phyloP scores from a whole-genome alignment of 331 rosid species.

The Phaseolus coccineus region DNA sequence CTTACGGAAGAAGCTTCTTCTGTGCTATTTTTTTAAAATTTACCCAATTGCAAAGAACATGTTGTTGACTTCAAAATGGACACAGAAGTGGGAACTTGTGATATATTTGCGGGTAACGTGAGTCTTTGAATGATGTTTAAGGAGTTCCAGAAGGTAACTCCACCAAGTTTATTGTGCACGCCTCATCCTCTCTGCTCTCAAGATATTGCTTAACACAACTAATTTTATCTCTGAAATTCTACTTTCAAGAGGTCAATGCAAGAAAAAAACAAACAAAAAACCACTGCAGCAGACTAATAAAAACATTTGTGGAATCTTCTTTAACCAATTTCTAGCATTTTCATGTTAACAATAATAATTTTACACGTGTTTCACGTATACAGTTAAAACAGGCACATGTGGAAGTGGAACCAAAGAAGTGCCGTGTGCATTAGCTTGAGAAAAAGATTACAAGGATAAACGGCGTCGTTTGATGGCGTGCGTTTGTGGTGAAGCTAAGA shows the following conservation, averaged over 20 bases:
- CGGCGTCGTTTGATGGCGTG: conserved; percentile 40
- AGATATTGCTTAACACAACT: background rate
- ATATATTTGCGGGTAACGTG: background rate
- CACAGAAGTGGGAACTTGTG: background rate
- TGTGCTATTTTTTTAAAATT: too few species aligned
- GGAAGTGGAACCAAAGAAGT: too few species aligned
- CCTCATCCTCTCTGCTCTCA: background rate
- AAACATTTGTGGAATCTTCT: background rate
- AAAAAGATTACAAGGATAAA: background rate
- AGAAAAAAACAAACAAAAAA: background rate
- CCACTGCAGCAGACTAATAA: background rate
- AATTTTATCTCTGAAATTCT: background rate
- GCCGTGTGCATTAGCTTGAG: too few species aligned
- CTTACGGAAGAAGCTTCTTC: too few species aligned
- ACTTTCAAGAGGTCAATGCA: background rate
- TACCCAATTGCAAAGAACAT: background rate
- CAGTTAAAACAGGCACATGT: background rate
- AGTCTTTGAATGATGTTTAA: background rate
- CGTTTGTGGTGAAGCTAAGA: conserved; percentile 36
- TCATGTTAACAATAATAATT: background rate
- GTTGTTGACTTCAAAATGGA: background rate
- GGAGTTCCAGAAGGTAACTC: background rate
- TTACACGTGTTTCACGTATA: background rate
- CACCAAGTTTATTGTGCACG: background rate
- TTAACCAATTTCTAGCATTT: background rate